These are phyloP conservation scores for Aspergillus ibericus DNA, from an alignment of 2,329 filamentous ascomycete genomes.

Conservation along the genomic window DNA sequence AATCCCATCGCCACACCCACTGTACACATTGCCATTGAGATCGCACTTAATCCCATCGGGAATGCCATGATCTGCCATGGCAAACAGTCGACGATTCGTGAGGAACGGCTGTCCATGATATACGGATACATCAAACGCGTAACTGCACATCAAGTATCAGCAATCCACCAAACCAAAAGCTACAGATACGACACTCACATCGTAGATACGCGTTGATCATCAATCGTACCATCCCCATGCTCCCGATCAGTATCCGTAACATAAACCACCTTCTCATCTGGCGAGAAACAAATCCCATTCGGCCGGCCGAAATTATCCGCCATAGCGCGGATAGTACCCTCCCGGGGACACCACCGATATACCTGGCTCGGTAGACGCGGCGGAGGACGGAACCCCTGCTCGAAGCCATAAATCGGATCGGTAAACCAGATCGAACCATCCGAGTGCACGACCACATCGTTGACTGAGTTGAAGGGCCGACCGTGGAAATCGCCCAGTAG, in stretches of 20 bases:
- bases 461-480: constrained; percentile 40
- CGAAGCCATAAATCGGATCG: constrained; percentile 39
- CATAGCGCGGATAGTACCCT: constrained; percentile 35
- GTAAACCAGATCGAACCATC: constrained; percentile 43
- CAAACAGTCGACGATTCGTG: constrained; percentile 54
- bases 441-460: constrained; percentile 38
- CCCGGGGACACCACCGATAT: constrained; percentile 41
- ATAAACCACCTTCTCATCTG: constrained; percentile 41
- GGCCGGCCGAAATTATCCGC: constrained; percentile 43
- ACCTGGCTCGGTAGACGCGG: constrained; percentile 39
- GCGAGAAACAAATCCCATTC: constrained; percentile 47
- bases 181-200: constrained; percentile 22
- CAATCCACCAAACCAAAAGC: background rate
- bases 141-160: constrained; percentile 26
- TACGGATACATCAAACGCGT: constrained; percentile 50
- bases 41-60: constrained; percentile 54
- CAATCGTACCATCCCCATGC: constrained; percentile 21
- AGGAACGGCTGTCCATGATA: constrained; percentile 43
- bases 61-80: constrained; percentile 49
- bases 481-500: constrained; percentile 37
- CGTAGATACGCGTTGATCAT: constrained; percentile 20
- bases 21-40: constrained; percentile 56
- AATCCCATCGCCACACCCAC: constrained; percentile 56
- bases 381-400: constrained; percentile 35
- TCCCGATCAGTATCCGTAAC: constrained; percentile 43